Percentiles rank a stretch among this genome's conserved stretches.
Evolutionary conservation across 805 yeast genomes (phyloP).

Genomic region (Starmerella stigmatis): DNA sequence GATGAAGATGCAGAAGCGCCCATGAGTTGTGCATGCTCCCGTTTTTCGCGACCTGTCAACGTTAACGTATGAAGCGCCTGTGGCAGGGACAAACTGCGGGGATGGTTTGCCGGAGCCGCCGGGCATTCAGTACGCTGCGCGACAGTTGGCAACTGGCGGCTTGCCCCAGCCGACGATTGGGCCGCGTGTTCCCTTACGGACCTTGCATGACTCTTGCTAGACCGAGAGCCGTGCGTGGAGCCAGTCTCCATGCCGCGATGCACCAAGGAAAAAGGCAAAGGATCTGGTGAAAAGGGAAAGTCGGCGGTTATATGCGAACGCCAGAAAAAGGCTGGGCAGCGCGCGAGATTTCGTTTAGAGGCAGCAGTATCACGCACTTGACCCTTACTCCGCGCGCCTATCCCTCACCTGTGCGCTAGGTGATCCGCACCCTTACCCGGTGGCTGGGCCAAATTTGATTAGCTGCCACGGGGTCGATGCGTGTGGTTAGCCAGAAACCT

Average conservation of each 20-base stretch:
- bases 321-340: constrained; percentile 7
- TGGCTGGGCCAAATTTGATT: too few species aligned
- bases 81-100: constrained; percentile 8
- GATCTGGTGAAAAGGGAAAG: too few species aligned
- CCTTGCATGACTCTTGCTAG: constrained; percentile 4
- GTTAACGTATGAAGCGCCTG: constrained; percentile 6
- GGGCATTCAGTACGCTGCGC: background rate
- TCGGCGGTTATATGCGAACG: too few species aligned
- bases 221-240: constrained; percentile 2
- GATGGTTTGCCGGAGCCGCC: constrained; percentile 1
- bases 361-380: background rate
- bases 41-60: constrained; percentile 4
- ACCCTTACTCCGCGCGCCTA: constrained; percentile 7
- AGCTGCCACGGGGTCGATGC: too few species aligned
- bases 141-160: background rate
- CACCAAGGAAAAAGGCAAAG: background rate
- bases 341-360: background rate
- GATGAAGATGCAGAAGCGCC: background rate
- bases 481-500: too few species aligned
- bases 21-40: background rate
- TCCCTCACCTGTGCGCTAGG: constrained; percentile 5
- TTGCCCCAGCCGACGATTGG: background rate
- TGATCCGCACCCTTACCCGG: constrained; percentile 1
- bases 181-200: background rate
- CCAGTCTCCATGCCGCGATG: constrained; percentile 8